These are phyloP conservation scores for Stylonectria norvegica DNA, from an alignment of 2,329 filamentous ascomycete genomes.

Conservation along the genomic window DNA sequence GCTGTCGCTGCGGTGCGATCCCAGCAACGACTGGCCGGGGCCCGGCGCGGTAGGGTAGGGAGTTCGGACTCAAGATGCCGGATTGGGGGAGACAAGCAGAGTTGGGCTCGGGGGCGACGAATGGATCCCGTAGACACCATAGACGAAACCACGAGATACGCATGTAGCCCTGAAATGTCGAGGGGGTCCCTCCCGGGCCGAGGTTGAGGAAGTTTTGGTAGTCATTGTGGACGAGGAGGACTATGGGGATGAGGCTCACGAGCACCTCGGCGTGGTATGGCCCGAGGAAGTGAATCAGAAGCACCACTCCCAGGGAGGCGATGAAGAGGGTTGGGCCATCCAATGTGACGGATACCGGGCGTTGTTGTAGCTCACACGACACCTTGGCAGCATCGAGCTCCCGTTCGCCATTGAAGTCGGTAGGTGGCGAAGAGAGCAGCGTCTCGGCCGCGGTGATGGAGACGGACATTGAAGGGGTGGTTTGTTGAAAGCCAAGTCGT, in stretches of 20 bases:
- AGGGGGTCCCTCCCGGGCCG: constrained; percentile 76
- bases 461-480: constrained; percentile 23
- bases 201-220: constrained; percentile 73
- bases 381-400: constrained; percentile 22
- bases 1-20: constrained; percentile 78
- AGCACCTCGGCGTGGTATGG: constrained; percentile 47
- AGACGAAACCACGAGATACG: constrained; percentile 69
- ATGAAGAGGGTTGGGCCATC: constrained; percentile 47
- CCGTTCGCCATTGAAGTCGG: constrained; percentile 17
- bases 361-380: constrained; percentile 34
- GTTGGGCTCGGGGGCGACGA: constrained; percentile 53
- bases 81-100: constrained; percentile 45
- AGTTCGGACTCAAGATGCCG: constrained; percentile 54
- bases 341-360: constrained; percentile 53
- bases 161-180: constrained; percentile 69
- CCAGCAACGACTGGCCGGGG: constrained; percentile 66
- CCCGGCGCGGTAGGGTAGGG: constrained; percentile 60
- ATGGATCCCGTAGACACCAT: constrained; percentile 69
- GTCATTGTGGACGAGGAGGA: constrained; percentile 61
- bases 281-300: constrained; percentile 51
- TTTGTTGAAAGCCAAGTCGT: not conserved
- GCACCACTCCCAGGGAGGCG: constrained; percentile 44
- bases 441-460: constrained; percentile 28
- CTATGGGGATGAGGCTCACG: constrained; percentile 46
- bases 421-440: constrained; percentile 15